phyloP scores from a whole-genome alignment of 2,329 filamentous ascomycete species.

The Aspergillus eucalypticola region DNA sequence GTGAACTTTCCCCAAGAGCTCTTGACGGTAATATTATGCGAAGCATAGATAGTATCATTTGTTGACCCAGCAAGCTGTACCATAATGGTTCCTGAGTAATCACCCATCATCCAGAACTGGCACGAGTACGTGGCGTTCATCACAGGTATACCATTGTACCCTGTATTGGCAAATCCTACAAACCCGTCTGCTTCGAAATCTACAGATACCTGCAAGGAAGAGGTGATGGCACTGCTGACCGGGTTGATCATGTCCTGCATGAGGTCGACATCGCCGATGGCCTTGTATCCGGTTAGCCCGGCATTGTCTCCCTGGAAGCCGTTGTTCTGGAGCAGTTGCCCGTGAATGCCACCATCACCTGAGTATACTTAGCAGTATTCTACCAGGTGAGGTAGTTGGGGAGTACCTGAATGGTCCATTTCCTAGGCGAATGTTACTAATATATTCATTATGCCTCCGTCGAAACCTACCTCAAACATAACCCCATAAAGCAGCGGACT shows the following conservation, averaged over 20 bases:
- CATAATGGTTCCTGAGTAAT: conserved; percentile 29
- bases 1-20: conserved; percentile 23
- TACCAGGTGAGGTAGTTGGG: neutral
- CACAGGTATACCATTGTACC: conserved; percentile 35
- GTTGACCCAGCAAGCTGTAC: conserved; percentile 29
- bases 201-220: conserved; percentile 29
- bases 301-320: conserved; percentile 34
- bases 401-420: conserved; percentile 37
- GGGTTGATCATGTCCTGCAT: conserved; percentile 26
- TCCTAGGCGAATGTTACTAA: conserved; percentile 23
- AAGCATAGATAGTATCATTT: conserved; percentile 27
- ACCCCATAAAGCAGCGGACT: conserved; percentile 38
- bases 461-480: conserved; percentile 36
- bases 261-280: conserved; percentile 29
- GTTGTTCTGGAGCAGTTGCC: conserved; percentile 37
- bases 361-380: neutral
- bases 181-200: conserved; percentile 22
- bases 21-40: conserved; percentile 29
- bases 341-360: conserved; percentile 39
- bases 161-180: conserved; percentile 50
- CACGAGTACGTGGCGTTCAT: conserved; percentile 27
- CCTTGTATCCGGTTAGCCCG: conserved; percentile 28
- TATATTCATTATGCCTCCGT: neutral
- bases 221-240: conserved; percentile 31
- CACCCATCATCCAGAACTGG: conserved; percentile 36